Evolutionary conservation across 192 early-diverging fungal genomes (phyloP).

Genomic region (Pilaira anomala): DNA sequence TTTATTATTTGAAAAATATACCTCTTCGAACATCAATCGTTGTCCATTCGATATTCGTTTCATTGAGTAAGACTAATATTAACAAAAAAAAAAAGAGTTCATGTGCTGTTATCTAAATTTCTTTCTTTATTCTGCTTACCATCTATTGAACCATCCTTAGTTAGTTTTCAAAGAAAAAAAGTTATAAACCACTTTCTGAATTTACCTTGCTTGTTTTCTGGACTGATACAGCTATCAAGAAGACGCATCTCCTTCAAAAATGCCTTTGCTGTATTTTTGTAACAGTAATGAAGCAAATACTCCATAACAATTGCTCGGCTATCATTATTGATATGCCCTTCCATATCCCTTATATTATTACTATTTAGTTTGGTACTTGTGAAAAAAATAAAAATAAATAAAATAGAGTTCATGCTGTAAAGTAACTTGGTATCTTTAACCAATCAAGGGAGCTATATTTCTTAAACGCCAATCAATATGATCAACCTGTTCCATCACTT

Average conservation of each 20-base stretch:
- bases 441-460: no score
- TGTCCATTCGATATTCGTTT: background rate
- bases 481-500: no score
- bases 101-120: background rate
- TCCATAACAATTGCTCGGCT: slow-evolving; percentile 11
- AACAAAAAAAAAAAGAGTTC: no score
- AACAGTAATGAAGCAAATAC: slow-evolving; percentile 16
- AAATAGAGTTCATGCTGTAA: no score
- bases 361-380: no score
- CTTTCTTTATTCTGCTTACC: background rate
- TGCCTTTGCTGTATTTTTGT: slow-evolving; percentile 20
- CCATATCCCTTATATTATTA: no score
- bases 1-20: background rate
- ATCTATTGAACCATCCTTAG: no score
- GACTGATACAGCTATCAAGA: background rate
- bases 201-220: no score
- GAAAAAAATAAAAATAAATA: no score
- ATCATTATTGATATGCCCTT: no score
- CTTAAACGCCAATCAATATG: no score
- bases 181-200: background rate
- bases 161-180: background rate
- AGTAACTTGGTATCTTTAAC: no score
- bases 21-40: slow-evolving; percentile 5
- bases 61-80: background rate
- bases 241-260: background rate